phyloP scores from a whole-genome alignment of 2,329 filamentous ascomycete species.

The Shiraia sp. region DNA sequence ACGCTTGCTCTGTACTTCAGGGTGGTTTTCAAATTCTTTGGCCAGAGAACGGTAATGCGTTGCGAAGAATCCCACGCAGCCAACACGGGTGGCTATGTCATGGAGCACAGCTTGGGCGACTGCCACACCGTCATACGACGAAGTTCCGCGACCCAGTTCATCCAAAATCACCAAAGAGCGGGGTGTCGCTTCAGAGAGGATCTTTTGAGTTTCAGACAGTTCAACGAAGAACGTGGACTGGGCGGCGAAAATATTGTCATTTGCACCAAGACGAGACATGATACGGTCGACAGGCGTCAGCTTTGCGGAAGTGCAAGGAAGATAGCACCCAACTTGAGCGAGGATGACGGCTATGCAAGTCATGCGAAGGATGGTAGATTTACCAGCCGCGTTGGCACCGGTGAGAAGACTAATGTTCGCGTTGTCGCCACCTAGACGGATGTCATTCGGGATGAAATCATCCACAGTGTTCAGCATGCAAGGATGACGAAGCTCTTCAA shows the following conservation, averaged over 20 bases:
- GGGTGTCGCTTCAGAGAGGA: constrained; percentile 88
- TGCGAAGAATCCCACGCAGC: constrained; percentile 93
- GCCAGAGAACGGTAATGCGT: constrained; percentile 96
- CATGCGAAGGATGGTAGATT: constrained; percentile 96
- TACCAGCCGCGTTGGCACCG: constrained; percentile 94
- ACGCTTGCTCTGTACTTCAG: constrained; percentile 80
- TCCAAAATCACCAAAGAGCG: constrained; percentile 95
- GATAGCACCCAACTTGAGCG: constrained; percentile 92
- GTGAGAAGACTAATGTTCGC: constrained; percentile 90
- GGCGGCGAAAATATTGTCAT: constrained; percentile 98
- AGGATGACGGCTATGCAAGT: constrained; percentile 96
- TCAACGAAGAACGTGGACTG: constrained; percentile 99
- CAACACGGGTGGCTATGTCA: constrained; percentile 89
- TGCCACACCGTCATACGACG: constrained; percentile 93
- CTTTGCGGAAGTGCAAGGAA: constrained; percentile 79
- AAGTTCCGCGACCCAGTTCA: constrained; percentile 92
- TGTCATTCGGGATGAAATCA: constrained; percentile 96
- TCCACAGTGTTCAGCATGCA: constrained; percentile 88
- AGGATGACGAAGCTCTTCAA: constrained; percentile 88
- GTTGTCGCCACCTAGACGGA: constrained; percentile 78
- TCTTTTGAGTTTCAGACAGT: constrained; percentile 96
- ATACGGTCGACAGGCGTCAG: constrained; percentile 94
- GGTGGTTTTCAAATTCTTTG: constrained; percentile 85
- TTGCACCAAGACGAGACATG: constrained; percentile 96
- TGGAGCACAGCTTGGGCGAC: constrained; percentile 98